Evolutionary conservation across 331 rosid species (phyloP).

Genomic region (Ulmus americana): DNA sequence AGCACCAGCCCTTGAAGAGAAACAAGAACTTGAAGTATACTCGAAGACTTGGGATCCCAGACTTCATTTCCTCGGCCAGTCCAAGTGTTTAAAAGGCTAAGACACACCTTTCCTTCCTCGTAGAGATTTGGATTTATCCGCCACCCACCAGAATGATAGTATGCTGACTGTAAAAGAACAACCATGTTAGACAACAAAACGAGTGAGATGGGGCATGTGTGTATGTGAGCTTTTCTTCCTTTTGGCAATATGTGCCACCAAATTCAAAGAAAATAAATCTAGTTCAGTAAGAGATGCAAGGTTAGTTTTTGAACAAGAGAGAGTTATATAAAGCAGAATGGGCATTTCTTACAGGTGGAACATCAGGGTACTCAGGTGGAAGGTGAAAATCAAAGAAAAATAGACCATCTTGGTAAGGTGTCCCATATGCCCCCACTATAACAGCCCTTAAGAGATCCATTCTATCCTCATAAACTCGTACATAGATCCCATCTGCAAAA

Average conservation of each 20-base stretch:
- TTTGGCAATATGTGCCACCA: neutral
- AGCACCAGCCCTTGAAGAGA: slow-evolving; percentile 97
- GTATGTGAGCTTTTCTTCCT: neutral
- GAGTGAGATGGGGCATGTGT: neutral
- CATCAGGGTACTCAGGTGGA: slow-evolving; percentile 91
- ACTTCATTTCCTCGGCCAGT: slow-evolving; percentile 98
- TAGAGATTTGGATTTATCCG: slow-evolving; percentile 91
- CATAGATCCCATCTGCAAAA: slow-evolving; percentile 76
- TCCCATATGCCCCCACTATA: slow-evolving; percentile 96
- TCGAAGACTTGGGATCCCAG: slow-evolving; percentile 95
- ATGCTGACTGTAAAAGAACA: slow-evolving; percentile 73
- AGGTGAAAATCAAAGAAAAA: slow-evolving; percentile 98
- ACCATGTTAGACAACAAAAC: slow-evolving; percentile 21
- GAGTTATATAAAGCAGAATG: slow-evolving; percentile 12
- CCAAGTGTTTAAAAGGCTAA: slow-evolving; percentile 98
- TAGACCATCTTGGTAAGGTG: slow-evolving; percentile 98
- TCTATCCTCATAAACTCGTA: slow-evolving; percentile 90
- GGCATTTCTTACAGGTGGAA: slow-evolving; percentile 78
- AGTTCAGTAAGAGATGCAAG: neutral
- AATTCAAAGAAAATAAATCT: neutral
- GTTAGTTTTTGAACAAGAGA: slow-evolving; percentile 7
- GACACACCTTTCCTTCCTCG: slow-evolving; percentile 98
- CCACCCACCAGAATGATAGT: slow-evolving; percentile 99
- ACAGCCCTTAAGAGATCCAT: slow-evolving; percentile 94
- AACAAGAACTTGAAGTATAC: slow-evolving; percentile 97